Base-by-base conservation (phyloP, 78 protist genomes). In the Chrysochromulina parva region DNA sequence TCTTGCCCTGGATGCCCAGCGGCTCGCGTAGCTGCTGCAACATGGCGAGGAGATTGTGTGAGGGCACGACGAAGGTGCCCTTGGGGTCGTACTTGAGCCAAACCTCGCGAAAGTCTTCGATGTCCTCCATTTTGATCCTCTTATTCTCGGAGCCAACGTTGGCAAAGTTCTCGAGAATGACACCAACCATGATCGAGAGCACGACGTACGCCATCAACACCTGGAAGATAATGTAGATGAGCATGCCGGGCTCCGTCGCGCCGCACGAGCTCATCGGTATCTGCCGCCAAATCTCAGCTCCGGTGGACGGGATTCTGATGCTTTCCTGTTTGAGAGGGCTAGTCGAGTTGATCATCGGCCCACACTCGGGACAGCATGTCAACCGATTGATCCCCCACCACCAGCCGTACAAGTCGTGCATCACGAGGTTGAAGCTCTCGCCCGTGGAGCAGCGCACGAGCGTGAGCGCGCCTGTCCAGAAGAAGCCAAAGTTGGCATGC, bases 291-390 rank as follows among this genome's bases (percentile, higher is more conserved):
- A 20, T 59, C 66, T 59, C 66, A 4, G 66, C 66, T 1, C 66
- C 66, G 24, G 17, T 59, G 24, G 66, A 14, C 38, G 38, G 38
- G 38, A 38, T 38, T 38, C 38, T 38, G 38, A 38, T 38, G 38
- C 38, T 38, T 38, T 38, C 38, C 38, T 38, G 38, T 38, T 38
- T 38, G 38, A 38, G 38, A 38, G 38, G 38, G 38, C 38, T 38
- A 38, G 38, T 38, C 14, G 7, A 26, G 73, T 66, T n/a, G 58
- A 48, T 48, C n/a, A 48, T n/a, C 3, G 82, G 57, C 6, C 82
- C 82, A 55, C 82, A 74, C 16, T 3, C 16, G 24, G 82, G 82
- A n/a, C 82, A 74, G 82, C 82, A 74, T 53, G 57, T 53, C 82
- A 74, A 55, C 55, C 16, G 54, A 55, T 74, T 74, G 28, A 1